These are phyloP conservation scores for Aspergillus costaricaensis DNA, from an alignment of 2,329 filamentous ascomycete species.

Conservation along the genomic window DNA sequence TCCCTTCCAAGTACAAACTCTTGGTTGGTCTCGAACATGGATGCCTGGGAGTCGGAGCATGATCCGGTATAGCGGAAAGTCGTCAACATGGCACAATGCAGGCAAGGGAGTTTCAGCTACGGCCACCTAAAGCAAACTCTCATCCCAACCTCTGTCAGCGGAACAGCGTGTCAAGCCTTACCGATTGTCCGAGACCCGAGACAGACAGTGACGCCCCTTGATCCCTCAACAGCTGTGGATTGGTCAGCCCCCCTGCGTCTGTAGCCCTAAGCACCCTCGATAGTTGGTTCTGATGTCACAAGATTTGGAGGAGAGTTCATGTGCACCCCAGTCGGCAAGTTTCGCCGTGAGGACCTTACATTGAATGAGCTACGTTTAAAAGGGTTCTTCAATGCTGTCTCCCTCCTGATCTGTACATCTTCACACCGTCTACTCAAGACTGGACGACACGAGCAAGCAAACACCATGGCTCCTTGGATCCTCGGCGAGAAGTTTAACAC, in stretches of 20 bases:
- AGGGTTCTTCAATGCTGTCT: not conserved
- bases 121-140: not conserved
- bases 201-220: not conserved
- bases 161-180: not conserved
- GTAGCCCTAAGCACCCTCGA: not conserved
- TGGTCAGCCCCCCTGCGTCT: not conserved
- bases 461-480: constrained; percentile 33
- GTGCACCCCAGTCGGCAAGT: not conserved
- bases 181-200: not conserved
- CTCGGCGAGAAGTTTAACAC: constrained; percentile 52
- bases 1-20: not conserved
- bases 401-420: not conserved
- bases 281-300: not conserved
- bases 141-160: not conserved
- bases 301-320: not conserved
- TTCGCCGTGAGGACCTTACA: not conserved
- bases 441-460: not conserved
- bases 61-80: not conserved
- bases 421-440: not conserved
- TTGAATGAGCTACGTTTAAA: not conserved
- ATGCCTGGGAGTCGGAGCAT: not conserved
- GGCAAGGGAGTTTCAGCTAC: not conserved
- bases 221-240: not conserved
- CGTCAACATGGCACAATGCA: not conserved
- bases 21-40: not conserved